Evolutionary conservation across 108 stramenopile species (phyloP), one percentile per base, ranked within the genome.

Genomic region (Fragilaria crotonensis): DNA sequence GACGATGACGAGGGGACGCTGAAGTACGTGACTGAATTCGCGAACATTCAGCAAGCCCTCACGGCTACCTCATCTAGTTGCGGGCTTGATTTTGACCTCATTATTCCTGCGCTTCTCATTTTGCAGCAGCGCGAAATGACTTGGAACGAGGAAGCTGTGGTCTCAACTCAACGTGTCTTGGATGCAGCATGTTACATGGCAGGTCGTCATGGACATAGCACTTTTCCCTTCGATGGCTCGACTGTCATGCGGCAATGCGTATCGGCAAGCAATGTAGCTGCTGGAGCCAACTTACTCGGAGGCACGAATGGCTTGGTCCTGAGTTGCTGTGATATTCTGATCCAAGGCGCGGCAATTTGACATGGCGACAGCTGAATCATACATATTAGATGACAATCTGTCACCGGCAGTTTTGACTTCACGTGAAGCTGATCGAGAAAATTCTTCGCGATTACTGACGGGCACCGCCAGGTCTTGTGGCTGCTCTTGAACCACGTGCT

Each of bases 231-330:
- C 53, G 83, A 93, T 66, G 67, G 54, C 36, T 55, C 57, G 4
- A 62, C 76, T 29, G 63, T 71, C 2, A 83, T 89, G 83, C 57
- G 67, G 33, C 83, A 81, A 65, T 93, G 90, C 57, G 78, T 56
- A 33, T 29, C 72, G 29, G 59, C 72, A 26, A 73, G 67, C 3
- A 93, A 93, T 63, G 53, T 87, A 5, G 58, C 67, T 27, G 85
- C 90, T n/a, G 84, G 80, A 54, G 81, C 87, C 5, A 74, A 80
- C 45, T 57, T 93, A 4, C 53, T 89, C 59, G 87, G 87, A 17
- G 90, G 90, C 21, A 76, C 56, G 54, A 75, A 81, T 62, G 90
- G 90, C 5, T 64, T 92, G 0, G 56, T 88, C 29, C 62, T 92
- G 25, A 73, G 79, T 36, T 83, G 84, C 36, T 78, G 76, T 31